Evolutionary conservation across 2,329 filamentous ascomycete genomes (phyloP), one percentile per base, ranked within the genome.

Genomic region (Tetracladium maxilliforme): DNA sequence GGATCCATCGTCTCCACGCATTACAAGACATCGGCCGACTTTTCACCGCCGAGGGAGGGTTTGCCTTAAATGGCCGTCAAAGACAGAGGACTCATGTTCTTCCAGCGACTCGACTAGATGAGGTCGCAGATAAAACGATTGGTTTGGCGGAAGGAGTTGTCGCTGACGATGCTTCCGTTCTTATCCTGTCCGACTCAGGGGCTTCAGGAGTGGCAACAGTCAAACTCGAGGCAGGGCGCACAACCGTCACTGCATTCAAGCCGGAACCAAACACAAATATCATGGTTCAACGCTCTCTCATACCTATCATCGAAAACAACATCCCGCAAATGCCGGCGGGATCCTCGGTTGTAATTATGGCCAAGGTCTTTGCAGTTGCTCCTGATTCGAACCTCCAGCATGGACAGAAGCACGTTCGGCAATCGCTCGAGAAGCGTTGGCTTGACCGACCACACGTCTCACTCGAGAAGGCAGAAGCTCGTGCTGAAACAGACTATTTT

Each of bases 261-360:
- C 25, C 30, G 9, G 25, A 33, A 15, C 24, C 30, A 11, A 33
- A 33, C 17, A 33, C 30, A 16, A 33, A 33, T 16, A 18, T 33
- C 16, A 20, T 25, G 7, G 19, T 23, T n/a, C 30, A 30, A 18
- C 17, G 28, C 14, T 25, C 24, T 11, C 16, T 33, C 5, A 26
- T 33, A 14, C 30, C 30, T 4, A 28, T 25, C 14, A 20, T 30
- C 6, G 19, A 24, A 8, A 27, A 32, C 25, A 19, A 17, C 16
- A 22, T 19, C 20, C 14, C n/a, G n/a, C n/a, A n/a, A n/a, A n/a
- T n/a, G n/a, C n/a, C n/a, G n/a, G n/a, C n/a, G n/a, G n/a, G n/a
- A n/a, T n/a, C n/a, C n/a, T n/a, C n/a, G n/a, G n/a, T n/a, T n/a
- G n/a, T n/a, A n/a, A n/a, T n/a, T n/a, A n/a, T n/a, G n/a, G n/a